Evolutionary conservation across 2,329 filamentous ascomycete species (phyloP), one percentile per base, ranked within the genome.

Genomic region (Eutypa lata): DNA sequence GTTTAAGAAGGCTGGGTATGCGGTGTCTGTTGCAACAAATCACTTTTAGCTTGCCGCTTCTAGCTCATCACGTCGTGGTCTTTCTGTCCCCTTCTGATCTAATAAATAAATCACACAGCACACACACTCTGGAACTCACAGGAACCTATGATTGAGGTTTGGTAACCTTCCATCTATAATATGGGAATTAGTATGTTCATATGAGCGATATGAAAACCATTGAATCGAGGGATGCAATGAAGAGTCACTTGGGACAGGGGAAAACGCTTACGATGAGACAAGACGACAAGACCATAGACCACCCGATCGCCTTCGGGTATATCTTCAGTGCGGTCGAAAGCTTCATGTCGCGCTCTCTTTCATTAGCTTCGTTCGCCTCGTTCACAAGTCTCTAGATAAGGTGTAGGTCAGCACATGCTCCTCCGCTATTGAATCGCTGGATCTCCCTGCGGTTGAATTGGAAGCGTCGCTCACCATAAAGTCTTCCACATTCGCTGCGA

Each of bases 291-390:
- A 75, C 57, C 54, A 75, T 63, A 1, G 73, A 76, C 68, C 73
- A 76, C 50, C 58, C 67, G 31, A 76, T 68, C 43, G 73, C 73
- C 56, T 74, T 73, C 21, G 72, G 72, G 48, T 75, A 78, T 8
- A 77, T 66, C 53, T 66, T 73, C 52, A 78, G 58, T 2, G 76
- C 67, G 49, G 73, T 61, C 19, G 61, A 56, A 35, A 74, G 64
- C 14, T 62, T 68, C 63, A 75, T 69, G 35, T 52, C 60, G 43
- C 71, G 70, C 60, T 75, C 72, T 47, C 65, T 63, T n/a, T 68
- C 65, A n/a, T 70, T 72, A 3, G 74, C 74, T 11, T 68, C 67
- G 22, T 70, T 68, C 37, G 71, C 68, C 40, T 68, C 68, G 28
- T 58, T 65, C n/a, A 66, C 64, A n/a, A 66, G 60, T 6, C 57